A percentile compares a stretch with the other conserved stretches of the same genome.
phyloP scores from a whole-genome alignment of 169 alveolate genomes.

The Plasmodium malariae region DNA sequence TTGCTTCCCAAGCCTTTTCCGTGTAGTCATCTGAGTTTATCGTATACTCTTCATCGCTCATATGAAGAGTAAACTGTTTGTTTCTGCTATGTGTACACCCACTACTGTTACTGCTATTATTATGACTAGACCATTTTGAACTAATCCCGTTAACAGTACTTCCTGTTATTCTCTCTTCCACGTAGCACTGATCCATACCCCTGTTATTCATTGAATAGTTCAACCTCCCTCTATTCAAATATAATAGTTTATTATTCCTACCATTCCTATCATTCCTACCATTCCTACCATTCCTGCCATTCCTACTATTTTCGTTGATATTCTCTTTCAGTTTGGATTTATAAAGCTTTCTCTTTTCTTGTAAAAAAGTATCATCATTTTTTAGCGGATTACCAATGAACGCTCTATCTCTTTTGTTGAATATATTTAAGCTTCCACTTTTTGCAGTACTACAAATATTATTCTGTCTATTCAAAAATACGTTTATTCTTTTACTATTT shows the following conservation, averaged over 20 bases:
- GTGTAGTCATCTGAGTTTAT: constrained; percentile 90
- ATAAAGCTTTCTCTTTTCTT: not conserved
- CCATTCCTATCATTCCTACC: no score
- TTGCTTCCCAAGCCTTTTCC: constrained; percentile 93
- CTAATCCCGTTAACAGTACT: not conserved
- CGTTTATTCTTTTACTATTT: not conserved
- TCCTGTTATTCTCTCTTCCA: not conserved
- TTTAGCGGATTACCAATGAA: constrained; percentile 2
- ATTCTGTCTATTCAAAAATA: not conserved
- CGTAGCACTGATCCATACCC: not conserved
- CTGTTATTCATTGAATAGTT: not conserved
- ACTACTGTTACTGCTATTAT: not conserved
- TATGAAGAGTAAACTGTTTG: not conserved
- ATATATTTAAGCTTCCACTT: not conserved
- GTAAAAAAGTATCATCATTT: not conserved
- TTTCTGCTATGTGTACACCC: not conserved
- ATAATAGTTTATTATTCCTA: not conserved
- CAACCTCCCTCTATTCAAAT: not conserved
- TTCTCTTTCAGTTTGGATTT: constrained; percentile 21
- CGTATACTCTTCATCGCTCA: constrained; percentile 86
- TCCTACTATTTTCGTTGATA: not conserved
- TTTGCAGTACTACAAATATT: not conserved
- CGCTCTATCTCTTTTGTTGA: not conserved
- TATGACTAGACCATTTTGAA: not conserved
- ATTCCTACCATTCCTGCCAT: no score